Percentiles rank a stretch among this genome's conserved stretches.
phyloP scores from a whole-genome alignment of 305 asterid species.

The Solanum hybrid region DNA sequence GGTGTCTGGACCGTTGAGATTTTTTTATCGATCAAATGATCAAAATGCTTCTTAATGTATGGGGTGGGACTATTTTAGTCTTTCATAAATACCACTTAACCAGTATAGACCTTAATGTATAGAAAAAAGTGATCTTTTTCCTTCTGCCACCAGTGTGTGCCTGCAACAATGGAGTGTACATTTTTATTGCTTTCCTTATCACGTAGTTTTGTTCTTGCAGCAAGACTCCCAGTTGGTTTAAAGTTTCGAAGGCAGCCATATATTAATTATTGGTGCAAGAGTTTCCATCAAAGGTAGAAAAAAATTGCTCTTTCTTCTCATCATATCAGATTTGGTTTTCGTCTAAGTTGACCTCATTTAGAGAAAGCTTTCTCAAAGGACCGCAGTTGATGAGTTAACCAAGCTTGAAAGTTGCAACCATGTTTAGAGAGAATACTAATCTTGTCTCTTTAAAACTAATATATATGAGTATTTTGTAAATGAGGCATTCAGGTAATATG shows the following conservation, averaged over 20 bases:
- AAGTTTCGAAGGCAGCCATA: background rate
- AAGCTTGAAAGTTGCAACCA: background rate
- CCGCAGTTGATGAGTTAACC: background rate
- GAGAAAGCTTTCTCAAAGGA: background rate
- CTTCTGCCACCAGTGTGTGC: background rate
- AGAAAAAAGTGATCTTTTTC: background rate
- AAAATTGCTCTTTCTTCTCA: background rate
- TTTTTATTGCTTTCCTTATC: background rate
- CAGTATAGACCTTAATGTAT: background rate
- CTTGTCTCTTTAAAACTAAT: background rate
- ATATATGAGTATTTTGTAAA: background rate
- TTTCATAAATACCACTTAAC: background rate
- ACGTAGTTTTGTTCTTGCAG: background rate
- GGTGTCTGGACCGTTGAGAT: background rate
- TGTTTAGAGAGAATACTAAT: background rate
- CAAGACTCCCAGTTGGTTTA: background rate
- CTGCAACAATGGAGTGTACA: background rate
- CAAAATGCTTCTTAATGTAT: background rate
- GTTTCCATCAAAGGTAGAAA: background rate
- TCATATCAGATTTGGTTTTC: background rate
- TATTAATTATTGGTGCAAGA: background rate
- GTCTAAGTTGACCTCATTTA: background rate
- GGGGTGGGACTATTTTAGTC: background rate
- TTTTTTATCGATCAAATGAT: background rate
- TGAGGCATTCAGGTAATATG: background rate